Evolutionary conservation across 2,329 filamentous ascomycete species (phyloP).

Genomic region (Lachnellula occidentalis): DNA sequence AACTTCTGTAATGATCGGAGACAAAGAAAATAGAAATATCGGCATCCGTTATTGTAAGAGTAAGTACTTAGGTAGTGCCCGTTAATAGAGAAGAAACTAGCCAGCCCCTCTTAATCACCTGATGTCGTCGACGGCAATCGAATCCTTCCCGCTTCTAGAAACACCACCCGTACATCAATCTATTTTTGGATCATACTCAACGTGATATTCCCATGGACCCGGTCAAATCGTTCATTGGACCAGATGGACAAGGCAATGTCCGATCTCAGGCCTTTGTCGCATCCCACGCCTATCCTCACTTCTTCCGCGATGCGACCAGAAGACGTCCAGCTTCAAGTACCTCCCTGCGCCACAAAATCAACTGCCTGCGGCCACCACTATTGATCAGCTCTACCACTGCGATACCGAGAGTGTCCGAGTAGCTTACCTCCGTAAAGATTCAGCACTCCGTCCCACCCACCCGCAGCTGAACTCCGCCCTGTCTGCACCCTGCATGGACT

Average conservation of each 20-base stretch:
- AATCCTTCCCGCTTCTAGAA: neutral
- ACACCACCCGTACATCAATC: neutral
- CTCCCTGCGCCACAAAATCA: slow-evolving; percentile 1
- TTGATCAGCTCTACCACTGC: neutral
- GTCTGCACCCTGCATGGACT: slow-evolving; percentile 19
- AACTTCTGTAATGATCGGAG: no score
- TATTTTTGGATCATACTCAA: slow-evolving; percentile 5
- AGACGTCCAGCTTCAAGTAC: neutral
- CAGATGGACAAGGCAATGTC: slow-evolving; percentile 2
- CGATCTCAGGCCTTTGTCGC: slow-evolving; percentile 11
- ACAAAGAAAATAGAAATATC: no score
- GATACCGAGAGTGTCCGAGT: slow-evolving; percentile 17
- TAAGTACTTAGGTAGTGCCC: no score
- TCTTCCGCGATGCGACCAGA: slow-evolving; percentile 1
- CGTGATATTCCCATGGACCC: slow-evolving; percentile 3
- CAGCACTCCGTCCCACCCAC: slow-evolving; percentile 3
- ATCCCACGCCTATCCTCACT: neutral
- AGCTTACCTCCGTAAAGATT: slow-evolving; percentile 16
- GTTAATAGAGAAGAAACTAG: neutral
- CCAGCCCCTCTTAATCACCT: neutral
- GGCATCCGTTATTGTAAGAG: no score
- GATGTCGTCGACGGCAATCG: neutral
- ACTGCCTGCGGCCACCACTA: neutral
- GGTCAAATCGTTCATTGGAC: slow-evolving; percentile 8
- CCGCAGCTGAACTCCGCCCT: slow-evolving; percentile 12